Conservation (phyloP, 495 filamentous ascomycete species). For the Oidiodendron maius region DNA sequence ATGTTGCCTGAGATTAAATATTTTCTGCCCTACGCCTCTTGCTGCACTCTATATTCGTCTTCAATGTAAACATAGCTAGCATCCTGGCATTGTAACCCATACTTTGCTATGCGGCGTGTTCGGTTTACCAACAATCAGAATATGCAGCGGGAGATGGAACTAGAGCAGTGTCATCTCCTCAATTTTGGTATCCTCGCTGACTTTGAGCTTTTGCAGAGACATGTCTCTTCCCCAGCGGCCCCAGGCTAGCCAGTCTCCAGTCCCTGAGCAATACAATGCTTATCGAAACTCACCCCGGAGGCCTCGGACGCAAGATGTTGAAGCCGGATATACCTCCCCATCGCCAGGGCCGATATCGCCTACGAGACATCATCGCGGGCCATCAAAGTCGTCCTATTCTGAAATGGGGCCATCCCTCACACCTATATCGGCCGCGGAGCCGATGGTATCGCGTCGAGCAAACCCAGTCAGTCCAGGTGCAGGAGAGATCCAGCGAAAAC, state of each 20-base stretch:
- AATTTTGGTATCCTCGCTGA: slow-evolving; percentile 15
- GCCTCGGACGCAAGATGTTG: slow-evolving; percentile 56
- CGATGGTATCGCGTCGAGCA: slow-evolving; percentile 17
- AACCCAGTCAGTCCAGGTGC: slow-evolving; percentile 3
- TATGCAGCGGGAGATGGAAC: no score
- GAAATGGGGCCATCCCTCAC: slow-evolving; percentile 23
- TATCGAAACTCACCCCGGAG: slow-evolving; percentile 67
- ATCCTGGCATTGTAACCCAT: no score
- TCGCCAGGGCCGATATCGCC: slow-evolving; percentile 13
- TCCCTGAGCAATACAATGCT: slow-evolving; percentile 48
- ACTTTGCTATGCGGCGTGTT: no score
- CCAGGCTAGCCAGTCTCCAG: slow-evolving; percentile 47
- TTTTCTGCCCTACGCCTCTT: no score
- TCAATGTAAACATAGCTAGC: no score
- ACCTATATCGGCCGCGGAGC: slow-evolving; percentile 29
- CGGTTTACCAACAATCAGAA: no score
- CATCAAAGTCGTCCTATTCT: slow-evolving; percentile 19
- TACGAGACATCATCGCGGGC: slow-evolving; percentile 11
- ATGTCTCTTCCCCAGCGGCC: slow-evolving; percentile 53
- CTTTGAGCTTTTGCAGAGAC: slow-evolving; percentile 6
- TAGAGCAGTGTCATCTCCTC: no score
- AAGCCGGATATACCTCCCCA: slow-evolving; percentile 38
- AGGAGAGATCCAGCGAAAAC: slow-evolving; percentile 59
- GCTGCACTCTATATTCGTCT: no score
- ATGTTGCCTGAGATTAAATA: no score